Evolutionary conservation across 2,329 filamentous ascomycete genomes (phyloP).

Genomic region (Ophiostoma sp.): DNA sequence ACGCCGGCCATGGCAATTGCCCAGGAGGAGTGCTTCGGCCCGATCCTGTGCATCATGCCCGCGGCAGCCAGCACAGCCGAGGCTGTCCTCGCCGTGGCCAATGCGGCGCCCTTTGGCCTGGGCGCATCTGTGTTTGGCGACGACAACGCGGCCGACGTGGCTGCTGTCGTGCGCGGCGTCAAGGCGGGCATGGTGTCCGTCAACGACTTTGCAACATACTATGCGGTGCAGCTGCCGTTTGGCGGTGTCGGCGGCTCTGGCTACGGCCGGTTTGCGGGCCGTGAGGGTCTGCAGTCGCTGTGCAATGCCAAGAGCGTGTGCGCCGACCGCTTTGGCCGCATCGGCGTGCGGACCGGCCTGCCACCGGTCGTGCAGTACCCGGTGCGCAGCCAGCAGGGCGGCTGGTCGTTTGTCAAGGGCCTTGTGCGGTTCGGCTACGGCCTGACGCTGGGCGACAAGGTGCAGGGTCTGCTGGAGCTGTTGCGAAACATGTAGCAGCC

Average conservation of each 20-base stretch:
- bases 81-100: slow-evolving; percentile 71
- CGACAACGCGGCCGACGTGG: slow-evolving; percentile 52
- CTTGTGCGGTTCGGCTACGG: slow-evolving; percentile 60
- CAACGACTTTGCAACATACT: slow-evolving; percentile 92
- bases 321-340: slow-evolving; percentile 60
- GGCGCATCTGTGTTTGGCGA: slow-evolving; percentile 83
- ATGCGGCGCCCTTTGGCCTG: slow-evolving; percentile 78
- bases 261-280: slow-evolving; percentile 87
- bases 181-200: slow-evolving; percentile 86
- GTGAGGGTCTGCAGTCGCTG: slow-evolving; percentile 76
- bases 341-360: slow-evolving; percentile 68
- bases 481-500: slow-evolving; percentile 23
- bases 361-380: slow-evolving; percentile 79
- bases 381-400: slow-evolving; percentile 56
- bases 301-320: slow-evolving; percentile 88
- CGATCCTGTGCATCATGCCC: slow-evolving; percentile 80
- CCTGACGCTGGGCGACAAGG: slow-evolving; percentile 27
- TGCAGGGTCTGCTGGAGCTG: slow-evolving; percentile 24
- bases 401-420: slow-evolving; percentile 60
- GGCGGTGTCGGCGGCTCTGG: slow-evolving; percentile 85
- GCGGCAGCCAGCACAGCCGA: slow-evolving; percentile 54
- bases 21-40: slow-evolving; percentile 86
- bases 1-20: slow-evolving; percentile 81
- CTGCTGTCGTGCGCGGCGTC: slow-evolving; percentile 60
- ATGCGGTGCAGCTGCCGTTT: slow-evolving; percentile 91